These are phyloP conservation scores for Juglanconis oblonga DNA, from an alignment of 2,329 filamentous ascomycete genomes.

Conservation along the genomic window DNA sequence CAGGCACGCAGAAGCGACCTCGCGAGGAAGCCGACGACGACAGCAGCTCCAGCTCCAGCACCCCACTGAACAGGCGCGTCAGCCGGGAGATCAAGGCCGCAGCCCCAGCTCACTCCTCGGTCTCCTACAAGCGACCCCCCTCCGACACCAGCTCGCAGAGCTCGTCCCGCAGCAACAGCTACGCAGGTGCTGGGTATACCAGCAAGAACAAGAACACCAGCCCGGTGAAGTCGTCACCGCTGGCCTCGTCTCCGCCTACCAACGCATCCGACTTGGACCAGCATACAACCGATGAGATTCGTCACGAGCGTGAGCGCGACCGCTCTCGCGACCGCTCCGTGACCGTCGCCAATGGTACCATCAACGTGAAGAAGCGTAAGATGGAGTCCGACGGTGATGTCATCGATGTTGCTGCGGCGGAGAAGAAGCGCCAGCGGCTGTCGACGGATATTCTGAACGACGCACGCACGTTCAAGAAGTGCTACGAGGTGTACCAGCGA, in stretches of 20 bases:
- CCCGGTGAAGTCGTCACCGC: slow-evolving; percentile 60
- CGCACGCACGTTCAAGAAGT: slow-evolving; percentile 53
- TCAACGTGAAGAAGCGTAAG: slow-evolving; percentile 27
- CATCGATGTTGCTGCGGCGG: slow-evolving; percentile 25
- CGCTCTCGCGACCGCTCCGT: slow-evolving; percentile 22
- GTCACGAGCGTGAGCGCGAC: slow-evolving; percentile 20
- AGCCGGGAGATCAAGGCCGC: slow-evolving; percentile 40
- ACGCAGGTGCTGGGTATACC: slow-evolving; percentile 27
- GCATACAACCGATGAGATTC: slow-evolving; percentile 24
- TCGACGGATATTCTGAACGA: slow-evolving; percentile 49
- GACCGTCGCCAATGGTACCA: slow-evolving; percentile 22
- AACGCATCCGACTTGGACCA: slow-evolving; percentile 62
- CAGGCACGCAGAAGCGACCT: slow-evolving; percentile 45
- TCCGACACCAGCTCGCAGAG: slow-evolving; percentile 46
- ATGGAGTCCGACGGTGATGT: slow-evolving; percentile 17
- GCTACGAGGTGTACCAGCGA: slow-evolving; percentile 54
- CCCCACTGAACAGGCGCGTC: slow-evolving; percentile 55
- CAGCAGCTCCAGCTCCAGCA: slow-evolving; percentile 59
- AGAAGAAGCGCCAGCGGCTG: slow-evolving; percentile 39
- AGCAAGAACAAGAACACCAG: slow-evolving; percentile 53
- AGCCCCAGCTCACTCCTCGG: slow-evolving; percentile 2
- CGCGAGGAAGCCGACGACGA: slow-evolving; percentile 49
- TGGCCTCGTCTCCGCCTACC: slow-evolving; percentile 63
- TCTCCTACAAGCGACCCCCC: slow-evolving; percentile 15
- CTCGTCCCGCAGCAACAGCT: slow-evolving; percentile 35